Evolutionary conservation across 1,284 basidiomycete genomes (phyloP).

Genomic region (Ustilago bromivora): DNA sequence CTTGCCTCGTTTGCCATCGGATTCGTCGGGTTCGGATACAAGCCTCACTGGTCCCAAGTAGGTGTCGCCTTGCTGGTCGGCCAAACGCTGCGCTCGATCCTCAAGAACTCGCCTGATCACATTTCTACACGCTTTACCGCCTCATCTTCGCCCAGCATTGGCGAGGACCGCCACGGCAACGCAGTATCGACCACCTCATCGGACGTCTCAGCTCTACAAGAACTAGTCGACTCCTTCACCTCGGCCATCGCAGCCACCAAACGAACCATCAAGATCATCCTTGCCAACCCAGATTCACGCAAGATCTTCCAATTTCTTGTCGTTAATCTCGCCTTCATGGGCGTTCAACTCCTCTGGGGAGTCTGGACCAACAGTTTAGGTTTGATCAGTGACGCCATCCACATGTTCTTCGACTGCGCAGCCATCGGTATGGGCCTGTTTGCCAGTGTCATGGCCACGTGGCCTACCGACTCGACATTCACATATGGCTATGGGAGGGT

Average conservation of each 20-base stretch:
- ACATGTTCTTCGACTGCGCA: slow-evolving; percentile 99
- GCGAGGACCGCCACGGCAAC: not conserved
- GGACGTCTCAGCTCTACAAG: slow-evolving; percentile 45
- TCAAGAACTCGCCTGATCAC: slow-evolving; percentile 62
- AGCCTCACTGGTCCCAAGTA: slow-evolving; percentile 40
- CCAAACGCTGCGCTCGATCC: slow-evolving; percentile 57
- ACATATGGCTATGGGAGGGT: slow-evolving; percentile 98
- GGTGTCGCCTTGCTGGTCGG: slow-evolving; percentile 53
- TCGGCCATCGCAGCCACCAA: slow-evolving; percentile 48
- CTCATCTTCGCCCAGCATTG: slow-evolving; percentile 12
- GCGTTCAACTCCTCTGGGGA: slow-evolving; percentile 75
- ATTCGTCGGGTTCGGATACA: slow-evolving; percentile 59
- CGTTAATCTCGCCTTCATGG: slow-evolving; percentile 95
- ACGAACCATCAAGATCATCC: slow-evolving; percentile 79
- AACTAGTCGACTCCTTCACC: slow-evolving; percentile 35
- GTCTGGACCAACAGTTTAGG: slow-evolving; percentile 98
- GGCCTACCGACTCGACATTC: slow-evolving; percentile 92
- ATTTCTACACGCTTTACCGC: slow-evolving; percentile 48
- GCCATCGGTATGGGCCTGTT: slow-evolving; percentile 95
- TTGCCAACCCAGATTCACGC: slow-evolving; percentile 88
- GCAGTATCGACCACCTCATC: slow-evolving; percentile 17
- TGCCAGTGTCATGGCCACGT: slow-evolving; percentile 96
- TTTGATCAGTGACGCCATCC: slow-evolving; percentile 97
- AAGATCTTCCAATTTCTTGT: slow-evolving; percentile 97
- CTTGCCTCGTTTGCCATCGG: slow-evolving; percentile 57